Evolutionary conservation across 805 yeast genomes (phyloP).

Genomic region (Schwanniomyces polymorphus): DNA sequence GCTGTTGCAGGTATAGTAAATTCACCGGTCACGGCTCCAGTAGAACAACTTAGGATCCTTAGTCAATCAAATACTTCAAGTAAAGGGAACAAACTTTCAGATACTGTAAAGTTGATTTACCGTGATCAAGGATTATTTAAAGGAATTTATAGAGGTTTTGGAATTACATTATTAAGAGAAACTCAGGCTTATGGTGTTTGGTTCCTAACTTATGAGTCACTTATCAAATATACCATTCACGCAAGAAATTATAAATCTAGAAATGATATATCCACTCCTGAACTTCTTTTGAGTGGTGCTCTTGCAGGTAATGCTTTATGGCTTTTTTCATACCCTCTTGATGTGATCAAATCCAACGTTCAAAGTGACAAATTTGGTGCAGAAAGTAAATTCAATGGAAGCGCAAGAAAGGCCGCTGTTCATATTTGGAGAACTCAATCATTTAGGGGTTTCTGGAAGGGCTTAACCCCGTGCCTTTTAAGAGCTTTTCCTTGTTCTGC

Average conservation of each 20-base stretch:
- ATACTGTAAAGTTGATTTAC: constrained; percentile 45
- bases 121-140: constrained; percentile 37
- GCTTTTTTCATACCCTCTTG: constrained; percentile 56
- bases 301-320: constrained; percentile 68
- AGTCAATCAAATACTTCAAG: constrained; percentile 48
- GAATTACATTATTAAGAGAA: constrained; percentile 57
- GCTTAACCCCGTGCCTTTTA: constrained; percentile 56
- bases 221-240: constrained; percentile 42
- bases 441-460: constrained; percentile 58
- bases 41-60: constrained; percentile 64
- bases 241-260: constrained; percentile 38
- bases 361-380: constrained; percentile 55
- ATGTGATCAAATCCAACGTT: constrained; percentile 50
- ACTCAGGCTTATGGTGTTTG: constrained; percentile 76
- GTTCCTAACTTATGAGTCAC: constrained; percentile 64
- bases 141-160: constrained; percentile 57
- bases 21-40: constrained; percentile 61
- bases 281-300: constrained; percentile 59
- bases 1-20: constrained; percentile 69
- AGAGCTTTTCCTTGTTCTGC: constrained; percentile 70
- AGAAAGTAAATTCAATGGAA: constrained; percentile 44
- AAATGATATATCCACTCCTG: constrained; percentile 52
- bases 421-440: constrained; percentile 46
- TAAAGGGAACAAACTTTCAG: constrained; percentile 19
- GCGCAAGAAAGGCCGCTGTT: constrained; percentile 30